A percentile compares a stretch with the other conserved stretches of the same genome.
phyloP scores from a whole-genome alignment of 2,329 filamentous ascomycete genomes.

The Exophiala bonariae region DNA sequence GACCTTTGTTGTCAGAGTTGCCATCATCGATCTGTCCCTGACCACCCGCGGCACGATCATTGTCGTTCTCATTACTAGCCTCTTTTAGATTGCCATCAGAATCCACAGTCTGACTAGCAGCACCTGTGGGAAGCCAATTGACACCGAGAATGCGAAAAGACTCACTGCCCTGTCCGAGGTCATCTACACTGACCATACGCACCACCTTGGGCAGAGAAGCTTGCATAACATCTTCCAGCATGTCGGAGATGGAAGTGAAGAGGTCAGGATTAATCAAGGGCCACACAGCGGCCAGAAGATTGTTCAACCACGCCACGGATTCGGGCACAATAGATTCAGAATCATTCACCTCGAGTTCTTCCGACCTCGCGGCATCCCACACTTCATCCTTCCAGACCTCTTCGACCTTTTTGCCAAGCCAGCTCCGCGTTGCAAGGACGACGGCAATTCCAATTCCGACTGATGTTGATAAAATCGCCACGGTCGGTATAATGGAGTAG shows the following conservation, averaged over 20 bases:
- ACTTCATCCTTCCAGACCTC: conserved; percentile 67
- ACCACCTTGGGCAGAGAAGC: conserved; percentile 68
- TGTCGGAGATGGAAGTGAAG: conserved; percentile 67
- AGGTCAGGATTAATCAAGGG: conserved; percentile 74
- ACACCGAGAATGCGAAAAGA: conserved; percentile 69
- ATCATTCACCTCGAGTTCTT: conserved; percentile 32
- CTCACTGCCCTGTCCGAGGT: conserved; percentile 74
- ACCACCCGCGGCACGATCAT: conserved; percentile 52
- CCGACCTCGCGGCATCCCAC: conserved; percentile 64
- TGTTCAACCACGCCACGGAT: conserved; percentile 72
- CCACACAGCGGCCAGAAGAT: conserved; percentile 67
- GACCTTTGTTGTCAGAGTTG: conserved; percentile 33
- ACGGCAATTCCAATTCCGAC: conserved; percentile 27
- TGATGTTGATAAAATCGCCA: conserved; percentile 17
- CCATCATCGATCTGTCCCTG: conserved; percentile 30
- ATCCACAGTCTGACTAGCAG: conserved; percentile 62
- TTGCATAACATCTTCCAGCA: conserved; percentile 78
- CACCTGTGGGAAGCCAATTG: conserved; percentile 70
- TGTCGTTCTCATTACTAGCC: conserved; percentile 38
- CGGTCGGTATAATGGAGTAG: conserved; percentile 10
- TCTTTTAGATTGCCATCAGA: conserved; percentile 57
- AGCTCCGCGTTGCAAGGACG: conserved; percentile 54
- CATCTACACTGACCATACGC: conserved; percentile 73
- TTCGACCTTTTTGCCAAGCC: conserved; percentile 62
- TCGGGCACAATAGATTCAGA: conserved; percentile 55